A percentile compares a stretch with the other conserved stretches of the same genome.
Evolutionary conservation across 176 grass and related monocot species (phyloP).

Genomic region (Chloris gayana): DNA sequence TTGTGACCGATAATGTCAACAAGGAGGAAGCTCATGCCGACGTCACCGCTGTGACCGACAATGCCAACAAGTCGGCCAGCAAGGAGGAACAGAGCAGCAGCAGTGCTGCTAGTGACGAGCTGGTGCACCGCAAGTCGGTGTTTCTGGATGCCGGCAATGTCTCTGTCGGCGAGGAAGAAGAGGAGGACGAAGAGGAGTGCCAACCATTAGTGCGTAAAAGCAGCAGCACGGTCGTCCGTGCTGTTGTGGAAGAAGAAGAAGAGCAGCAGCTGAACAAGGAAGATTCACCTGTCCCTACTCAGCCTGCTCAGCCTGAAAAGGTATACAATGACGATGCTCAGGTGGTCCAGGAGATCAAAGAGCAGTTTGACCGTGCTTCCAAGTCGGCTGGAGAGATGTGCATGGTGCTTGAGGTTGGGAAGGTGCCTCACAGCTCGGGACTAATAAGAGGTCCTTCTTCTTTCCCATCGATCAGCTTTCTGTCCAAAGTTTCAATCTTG

Average conservation of each 20-base stretch:
- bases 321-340: constrained; percentile 46
- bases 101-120: no score
- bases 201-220: constrained; percentile 32
- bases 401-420: constrained; percentile 77
- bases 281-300: not conserved
- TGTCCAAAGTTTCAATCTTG: not conserved
- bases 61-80: not conserved
- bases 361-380: constrained; percentile 65
- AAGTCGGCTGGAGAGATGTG: constrained; percentile 53
- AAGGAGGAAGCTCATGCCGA: constrained; percentile 44
- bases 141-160: constrained; percentile 3
- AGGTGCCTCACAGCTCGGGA: constrained; percentile 59
- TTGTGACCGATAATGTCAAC: not conserved
- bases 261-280: constrained; percentile 33
- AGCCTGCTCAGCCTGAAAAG: constrained; percentile 26
- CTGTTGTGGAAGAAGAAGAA: constrained; percentile 48
- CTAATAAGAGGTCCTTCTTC: constrained; percentile 56
- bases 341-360: constrained; percentile 57
- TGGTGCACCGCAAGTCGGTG: no score
- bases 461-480: not conserved
- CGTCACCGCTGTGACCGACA: not conserved
- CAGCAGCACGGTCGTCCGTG: constrained; percentile 13
- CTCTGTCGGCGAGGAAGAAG: constrained; percentile 1
- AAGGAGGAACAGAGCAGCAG: constrained; percentile 33
- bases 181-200: no score